Conservation (phyloP, 495 filamentous ascomycete genomes). For the Aspergillus coremiiformis region DNA sequence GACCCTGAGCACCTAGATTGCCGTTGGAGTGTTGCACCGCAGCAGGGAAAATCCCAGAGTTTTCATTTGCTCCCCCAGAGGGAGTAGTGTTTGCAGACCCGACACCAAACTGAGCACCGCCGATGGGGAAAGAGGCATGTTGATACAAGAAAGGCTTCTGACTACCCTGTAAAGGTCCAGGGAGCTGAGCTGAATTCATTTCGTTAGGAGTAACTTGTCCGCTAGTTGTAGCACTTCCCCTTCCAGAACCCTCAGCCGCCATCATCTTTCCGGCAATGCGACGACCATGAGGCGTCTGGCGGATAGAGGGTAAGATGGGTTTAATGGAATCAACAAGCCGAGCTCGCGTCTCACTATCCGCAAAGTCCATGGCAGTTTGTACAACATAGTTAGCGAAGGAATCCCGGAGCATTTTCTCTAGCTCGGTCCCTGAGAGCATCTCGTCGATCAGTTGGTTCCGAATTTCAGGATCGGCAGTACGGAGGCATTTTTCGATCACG, state of each 20-base stretch:
- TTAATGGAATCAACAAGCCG: conserved; percentile 75
- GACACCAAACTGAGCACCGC: conserved; percentile 20
- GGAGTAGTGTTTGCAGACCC: conserved; percentile 27
- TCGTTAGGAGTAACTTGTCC: conserved; percentile 37
- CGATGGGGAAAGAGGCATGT: conserved; percentile 19
- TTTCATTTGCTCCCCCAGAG: conserved; percentile 25
- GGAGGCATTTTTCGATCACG: conserved; percentile 95
- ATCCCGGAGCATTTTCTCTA: conserved; percentile 82
- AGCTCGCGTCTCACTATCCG: conserved; percentile 60
- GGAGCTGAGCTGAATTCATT: conserved; percentile 27
- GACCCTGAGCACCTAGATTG: conserved; percentile 24
- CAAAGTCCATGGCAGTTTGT: conserved; percentile 88
- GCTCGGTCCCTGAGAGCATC: conserved; percentile 64
- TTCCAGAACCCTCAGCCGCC: conserved; percentile 31
- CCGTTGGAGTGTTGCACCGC: conserved; percentile 20
- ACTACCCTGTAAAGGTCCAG: conserved; percentile 23
- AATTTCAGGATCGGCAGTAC: conserved; percentile 63
- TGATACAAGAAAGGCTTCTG: conserved; percentile 30
- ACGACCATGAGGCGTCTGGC: conserved; percentile 85
- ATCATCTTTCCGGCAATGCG: conserved; percentile 81
- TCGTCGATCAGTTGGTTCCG: conserved; percentile 79
- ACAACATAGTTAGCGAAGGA: conserved; percentile 95
- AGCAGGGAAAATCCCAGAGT: conserved; percentile 20
- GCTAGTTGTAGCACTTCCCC: conserved; percentile 28
- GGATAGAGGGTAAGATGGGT: conserved; percentile 72